Base-by-base conservation (phyloP, 352 stramenopile genomes). In the Albugo candida region DNA sequence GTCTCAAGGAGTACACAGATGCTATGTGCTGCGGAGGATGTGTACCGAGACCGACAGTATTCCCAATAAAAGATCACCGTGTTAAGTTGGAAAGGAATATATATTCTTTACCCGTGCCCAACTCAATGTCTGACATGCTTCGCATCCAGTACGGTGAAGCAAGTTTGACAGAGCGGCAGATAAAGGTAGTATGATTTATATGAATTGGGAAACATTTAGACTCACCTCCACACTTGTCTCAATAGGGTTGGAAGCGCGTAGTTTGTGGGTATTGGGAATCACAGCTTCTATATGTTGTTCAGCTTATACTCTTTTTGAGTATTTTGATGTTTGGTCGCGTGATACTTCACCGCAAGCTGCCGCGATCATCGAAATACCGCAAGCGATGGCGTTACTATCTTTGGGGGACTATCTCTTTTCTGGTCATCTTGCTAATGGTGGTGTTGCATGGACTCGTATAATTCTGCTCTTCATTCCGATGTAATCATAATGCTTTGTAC, bases 11-110 rank as follows among this genome's bases (percentile, higher is more conserved):
- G 17, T 58, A 79, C 51, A 82, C 70, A 0, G 64, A 81, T 13
- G 62, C 77, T 53, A 79, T 83, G 73, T 85, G 70, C 55, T 83
- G 73, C 48, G 73, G 73, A 14, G 73, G 73, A 36, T 85, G 70
- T 46, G 73, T 85, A 36, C 66, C 68, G 36, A 61, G 59, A 24
- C 56, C 62, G 21, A 67, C 64, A 37, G 58, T 85, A 2, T 85
- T 85, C 45, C 73, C 73, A 27, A 53, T 85, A 8, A 56, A 75
- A 45, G 60, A 51, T 24, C 49, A 64, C 51, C 48, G 53, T 38
- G 68, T 83, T 2, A 48, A 57, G 11, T 65, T 85, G 2, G 52
- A 55, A 12, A 48, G 63, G 1, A 54, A 63, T 37, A 53, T 65
- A 27, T 69, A 83, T 48, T 51, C 65, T 20, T 70, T 83, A 53